Conservation (phyloP, 768 basidiomycete species). For the Strobilomyces echinocephalus region DNA sequence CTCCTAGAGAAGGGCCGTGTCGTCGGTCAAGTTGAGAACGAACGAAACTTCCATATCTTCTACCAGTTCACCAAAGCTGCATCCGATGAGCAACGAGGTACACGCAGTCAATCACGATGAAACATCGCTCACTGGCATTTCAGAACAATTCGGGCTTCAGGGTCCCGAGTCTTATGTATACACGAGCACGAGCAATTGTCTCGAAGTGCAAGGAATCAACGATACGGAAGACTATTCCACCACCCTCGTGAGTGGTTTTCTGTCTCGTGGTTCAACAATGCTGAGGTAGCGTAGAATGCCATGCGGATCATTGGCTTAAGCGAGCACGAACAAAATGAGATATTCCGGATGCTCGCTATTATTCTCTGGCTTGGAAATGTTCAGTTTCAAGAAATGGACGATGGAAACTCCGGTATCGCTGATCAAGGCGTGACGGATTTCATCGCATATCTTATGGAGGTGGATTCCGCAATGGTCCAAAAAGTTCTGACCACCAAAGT, state of each 20-base stretch:
- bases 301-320: slow-evolving; percentile 93
- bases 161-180: slow-evolving; percentile 95
- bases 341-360: slow-evolving; percentile 87
- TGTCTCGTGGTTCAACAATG: neutral
- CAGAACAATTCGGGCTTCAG: slow-evolving; percentile 92
- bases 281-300: slow-evolving; percentile 55
- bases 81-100: slow-evolving; percentile 82
- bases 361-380: slow-evolving; percentile 97
- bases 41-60: slow-evolving; percentile 98
- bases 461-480: slow-evolving; percentile 70
- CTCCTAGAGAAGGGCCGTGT: slow-evolving; percentile 95
- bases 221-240: slow-evolving; percentile 84
- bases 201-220: slow-evolving; percentile 87
- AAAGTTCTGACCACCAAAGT: slow-evolving; percentile 83
- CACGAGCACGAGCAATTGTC: slow-evolving; percentile 86
- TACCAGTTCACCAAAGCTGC: slow-evolving; percentile 99
- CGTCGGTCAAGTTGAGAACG: slow-evolving; percentile 93
- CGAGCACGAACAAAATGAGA: slow-evolving; percentile 80
- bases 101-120: slow-evolving; percentile 12
- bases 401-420: slow-evolving; percentile 77
- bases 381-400: slow-evolving; percentile 81
- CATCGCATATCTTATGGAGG: slow-evolving; percentile 90
- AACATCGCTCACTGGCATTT: slow-evolving; percentile 13
- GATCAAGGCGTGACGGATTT: slow-evolving; percentile 94
- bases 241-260: slow-evolving; percentile 62